Conservation (phyloP, 1,284 basidiomycete species). For the Cutaneotrichosporon dermatis region DNA sequence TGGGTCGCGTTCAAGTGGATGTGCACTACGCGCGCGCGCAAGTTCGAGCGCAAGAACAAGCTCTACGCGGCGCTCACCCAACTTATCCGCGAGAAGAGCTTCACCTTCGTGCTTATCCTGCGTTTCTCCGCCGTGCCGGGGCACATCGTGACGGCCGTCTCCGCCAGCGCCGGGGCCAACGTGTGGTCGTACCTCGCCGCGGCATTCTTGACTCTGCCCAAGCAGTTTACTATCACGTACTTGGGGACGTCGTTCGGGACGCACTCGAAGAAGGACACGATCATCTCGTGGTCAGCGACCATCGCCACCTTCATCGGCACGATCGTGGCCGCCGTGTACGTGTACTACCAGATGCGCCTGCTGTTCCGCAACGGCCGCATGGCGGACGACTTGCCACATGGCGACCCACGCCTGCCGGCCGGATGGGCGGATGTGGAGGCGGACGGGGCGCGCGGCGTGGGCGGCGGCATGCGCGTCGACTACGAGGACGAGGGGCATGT, state of each 20-base stretch:
- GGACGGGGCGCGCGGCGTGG: conserved; percentile 6
- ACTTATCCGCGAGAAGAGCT: conserved; percentile 44
- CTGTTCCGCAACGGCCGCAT: conserved; percentile 28
- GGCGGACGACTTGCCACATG: conserved; percentile 14
- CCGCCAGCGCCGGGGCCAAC: conserved; percentile 42
- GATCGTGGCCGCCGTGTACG: conserved; percentile 41
- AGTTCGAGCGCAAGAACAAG: conserved; percentile 44
- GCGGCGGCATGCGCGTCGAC: conserved; percentile 7
- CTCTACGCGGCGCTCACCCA: conserved; percentile 41
- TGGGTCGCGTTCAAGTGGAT: conserved; percentile 45
- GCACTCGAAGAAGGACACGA: conserved; percentile 31
- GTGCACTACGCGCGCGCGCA: conserved; percentile 36
- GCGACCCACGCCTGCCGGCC: conserved; percentile 8
- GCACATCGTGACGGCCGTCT: conserved; percentile 44
- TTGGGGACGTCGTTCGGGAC: conserved; percentile 41
- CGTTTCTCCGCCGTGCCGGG: conserved; percentile 45
- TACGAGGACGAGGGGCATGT: conserved; percentile 4
- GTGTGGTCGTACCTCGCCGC: conserved; percentile 42
- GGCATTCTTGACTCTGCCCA: conserved; percentile 43
- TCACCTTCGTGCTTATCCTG: conserved; percentile 43
- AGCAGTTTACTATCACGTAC: conserved; percentile 45
- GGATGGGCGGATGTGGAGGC: conserved; percentile 8
- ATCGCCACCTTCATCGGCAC: conserved; percentile 40
- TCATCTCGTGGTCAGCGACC: conserved; percentile 34
- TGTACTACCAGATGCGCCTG: conserved; percentile 46